Evolutionary conservation across 768 basidiomycete genomes (phyloP), one percentile per base, ranked within the genome.

Genomic region (Rhodotorula taiwanensis): DNA sequence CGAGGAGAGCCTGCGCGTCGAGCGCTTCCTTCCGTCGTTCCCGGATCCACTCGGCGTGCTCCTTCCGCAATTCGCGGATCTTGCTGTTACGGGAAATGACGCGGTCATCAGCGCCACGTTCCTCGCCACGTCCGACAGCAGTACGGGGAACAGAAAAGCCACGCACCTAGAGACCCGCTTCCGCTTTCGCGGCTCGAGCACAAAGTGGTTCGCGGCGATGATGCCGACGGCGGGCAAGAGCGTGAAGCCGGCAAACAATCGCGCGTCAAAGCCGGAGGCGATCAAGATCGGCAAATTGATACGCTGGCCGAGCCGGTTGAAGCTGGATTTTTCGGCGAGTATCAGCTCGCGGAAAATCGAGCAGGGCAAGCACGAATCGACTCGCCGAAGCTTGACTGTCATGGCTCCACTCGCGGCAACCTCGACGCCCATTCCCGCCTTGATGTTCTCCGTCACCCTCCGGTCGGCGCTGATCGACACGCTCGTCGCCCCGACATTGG

Each of bases 21-120:
- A 84, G 81, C 51, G 83, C 82, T 74, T 88, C 83, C 71, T 81
- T 80, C 71, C 81, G 79, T 68, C 82, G 76, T 71, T 83, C 83
- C 16, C 81, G 80, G 65, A 85, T 82, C 72, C 84, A 83, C 61
- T 88, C 85, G 55, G 82, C 79, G 59, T 84, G 76, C 44, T 81
- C 81, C 66, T 80, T 81, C 56, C 84, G 82, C 41, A 86, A 81
- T 43, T 83, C 80, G 34, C 81, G 81, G 71, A 91, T 82, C 72
- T 84, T 83, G 59, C 88, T 90, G 72, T 13, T 53, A 49, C 45
- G 31, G 52, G n/a, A n/a, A n/a, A n/a, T n/a, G n/a, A n/a, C n/a
- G n/a, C n/a, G n/a, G n/a, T n/a, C n/a, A n/a, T n/a, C n/a, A n/a
- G n/a, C n/a, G n/a, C n/a, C n/a, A n/a, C n/a, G n/a, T n/a, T n/a